Base-by-base conservation (phyloP, 768 basidiomycete genomes). In the Phanerochaete sordida region DNA sequence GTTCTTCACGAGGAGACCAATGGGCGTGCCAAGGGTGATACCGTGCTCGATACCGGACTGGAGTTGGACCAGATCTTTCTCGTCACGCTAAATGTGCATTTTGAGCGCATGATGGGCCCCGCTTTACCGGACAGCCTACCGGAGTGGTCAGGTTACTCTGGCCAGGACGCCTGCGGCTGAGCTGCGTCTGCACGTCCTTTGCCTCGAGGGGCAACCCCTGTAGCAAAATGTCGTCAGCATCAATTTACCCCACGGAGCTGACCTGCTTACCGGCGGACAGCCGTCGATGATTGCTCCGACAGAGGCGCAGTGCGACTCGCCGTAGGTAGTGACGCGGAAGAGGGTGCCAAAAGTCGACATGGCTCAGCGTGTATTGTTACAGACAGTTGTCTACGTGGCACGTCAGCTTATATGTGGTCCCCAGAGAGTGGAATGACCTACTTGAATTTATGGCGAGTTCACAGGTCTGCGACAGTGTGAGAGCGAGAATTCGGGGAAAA, bases 271-370 rank as follows among this genome's bases (percentile, higher is more conserved):
- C 39, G 96, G 96, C 56, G 96, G 96, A 65, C 94, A 94, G 33
- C 97, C 97, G 71, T 98, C 97, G 68, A 99, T 86, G 74, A 99
- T 98, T 35, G 93, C 94, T 15, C 97, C 97, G 35, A 98, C 97
- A 15, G 93, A 95, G 30, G 91, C 85, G 72, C 97, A 98, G 73
- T 99, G 97, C 64, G 91, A 94, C 79, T 99, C 97, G 60, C 97
- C 97, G 71, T 91, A 99, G 64, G 97, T 99, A 56, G 95, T 95
- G 27, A 99, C 97, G 49, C 93, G 84, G 79, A 92, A 99, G 39
- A 92, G 79, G 26, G 81, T 84, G 24, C 97, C 97, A 75, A 90
- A 99, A 57, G 95, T 91, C 24, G 94, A 96, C 97, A 99, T 98
- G 30, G 23, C 46, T 16, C 11, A 24, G 37, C 15, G 56, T 37